Evolutionary conservation across 108 stramenopile species (phyloP).

Genomic region (Cylindrotheca closterium): DNA sequence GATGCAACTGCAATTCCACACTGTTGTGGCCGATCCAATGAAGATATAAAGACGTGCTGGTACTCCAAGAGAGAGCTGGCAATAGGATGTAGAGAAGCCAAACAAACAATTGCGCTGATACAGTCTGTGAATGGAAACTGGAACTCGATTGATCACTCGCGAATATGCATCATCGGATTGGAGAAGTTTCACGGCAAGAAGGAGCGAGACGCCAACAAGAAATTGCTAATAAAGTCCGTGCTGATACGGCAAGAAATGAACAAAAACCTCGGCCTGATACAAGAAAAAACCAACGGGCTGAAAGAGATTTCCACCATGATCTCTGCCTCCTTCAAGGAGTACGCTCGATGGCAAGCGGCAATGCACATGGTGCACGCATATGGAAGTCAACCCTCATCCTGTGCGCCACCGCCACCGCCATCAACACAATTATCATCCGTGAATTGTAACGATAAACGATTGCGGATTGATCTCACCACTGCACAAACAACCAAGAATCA

Average conservation of each 20-base stretch:
- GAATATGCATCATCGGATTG: slow-evolving; percentile 8
- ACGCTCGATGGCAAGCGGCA: slow-evolving; percentile 14
- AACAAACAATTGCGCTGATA: slow-evolving; percentile 5
- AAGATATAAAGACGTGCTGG: slow-evolving; percentile 5
- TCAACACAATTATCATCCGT: too few relatives aligned
- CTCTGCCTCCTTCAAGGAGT: slow-evolving; percentile 18
- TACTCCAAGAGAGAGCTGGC: slow-evolving; percentile 16
- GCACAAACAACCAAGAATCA: not conserved
- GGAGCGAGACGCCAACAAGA: slow-evolving; percentile 11
- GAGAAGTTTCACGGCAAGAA: slow-evolving; percentile 23
- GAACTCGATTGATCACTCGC: slow-evolving; percentile 11
- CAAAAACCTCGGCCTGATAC: not conserved
- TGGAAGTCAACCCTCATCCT: slow-evolving; percentile 7
- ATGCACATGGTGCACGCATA: slow-evolving; percentile 19
- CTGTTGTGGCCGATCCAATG: not conserved
- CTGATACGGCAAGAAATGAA: slow-evolving; percentile 26
- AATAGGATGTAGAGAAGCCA: slow-evolving; percentile 6
- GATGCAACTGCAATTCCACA: not conserved
- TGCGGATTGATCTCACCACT: not conserved
- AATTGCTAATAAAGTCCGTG: slow-evolving; percentile 9
- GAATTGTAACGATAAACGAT: not conserved
- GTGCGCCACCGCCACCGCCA: not conserved
- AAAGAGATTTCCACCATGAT: slow-evolving; percentile 14
- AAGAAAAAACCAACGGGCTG: slow-evolving; percentile 1
- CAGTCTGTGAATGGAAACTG: slow-evolving; percentile 6